Evolutionary conservation across 176 grass and related monocot species (phyloP).

Genomic region (Oryza punctata): DNA sequence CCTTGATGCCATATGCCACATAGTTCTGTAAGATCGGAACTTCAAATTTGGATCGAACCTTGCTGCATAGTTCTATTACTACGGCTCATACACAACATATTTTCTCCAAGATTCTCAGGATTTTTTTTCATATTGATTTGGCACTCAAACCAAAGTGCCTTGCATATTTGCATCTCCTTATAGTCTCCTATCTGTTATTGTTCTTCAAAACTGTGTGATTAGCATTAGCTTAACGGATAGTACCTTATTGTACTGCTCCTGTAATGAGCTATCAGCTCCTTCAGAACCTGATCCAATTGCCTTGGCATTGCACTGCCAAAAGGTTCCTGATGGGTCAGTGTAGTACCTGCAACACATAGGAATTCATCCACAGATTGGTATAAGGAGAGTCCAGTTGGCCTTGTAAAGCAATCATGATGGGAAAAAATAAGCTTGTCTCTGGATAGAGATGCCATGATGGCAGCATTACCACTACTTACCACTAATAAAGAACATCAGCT

Average conservation of each 20-base stretch:
- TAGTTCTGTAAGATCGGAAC: too few species aligned
- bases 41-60: not conserved
- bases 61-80: not conserved
- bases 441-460: not conserved
- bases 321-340: slow-evolving; percentile 92
- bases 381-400: not conserved
- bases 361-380: slow-evolving; percentile 2
- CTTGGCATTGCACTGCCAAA: slow-evolving; percentile 97
- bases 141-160: not conserved
- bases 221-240: not conserved
- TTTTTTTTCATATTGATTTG: slow-evolving; percentile 5
- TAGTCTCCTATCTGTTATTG: not conserved
- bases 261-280: slow-evolving; percentile 96
- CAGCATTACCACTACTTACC: not conserved
- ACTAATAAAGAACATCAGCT: not conserved
- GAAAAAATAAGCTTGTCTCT: not conserved
- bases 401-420: not conserved
- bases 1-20: too few species aligned
- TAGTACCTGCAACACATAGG: slow-evolving; percentile 65
- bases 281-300: slow-evolving; percentile 97
- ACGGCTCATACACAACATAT: not conserved
- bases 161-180: not conserved
- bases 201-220: not conserved
- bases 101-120: not conserved
- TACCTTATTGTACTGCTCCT: slow-evolving; percentile 98